Percentiles rank a stretch among this genome's conserved stretches.
These are phyloP conservation scores for Dioszegia crocea DNA, from an alignment of 768 basidiomycete species.

Conservation along the genomic window DNA sequence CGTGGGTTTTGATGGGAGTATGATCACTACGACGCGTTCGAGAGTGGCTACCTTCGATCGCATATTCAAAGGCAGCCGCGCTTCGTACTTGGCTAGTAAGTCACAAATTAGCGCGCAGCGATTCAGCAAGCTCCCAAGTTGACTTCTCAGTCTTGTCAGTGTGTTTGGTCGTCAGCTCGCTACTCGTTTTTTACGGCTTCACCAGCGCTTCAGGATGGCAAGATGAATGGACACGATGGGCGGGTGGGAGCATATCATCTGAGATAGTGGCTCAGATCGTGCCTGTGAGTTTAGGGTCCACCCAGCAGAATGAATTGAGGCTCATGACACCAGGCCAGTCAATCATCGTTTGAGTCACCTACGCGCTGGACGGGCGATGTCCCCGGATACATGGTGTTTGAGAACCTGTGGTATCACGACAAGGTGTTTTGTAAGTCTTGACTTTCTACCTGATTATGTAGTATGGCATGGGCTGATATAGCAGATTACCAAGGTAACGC, in stretches of 20 bases:
- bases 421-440: conserved; percentile 10
- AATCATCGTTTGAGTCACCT: not conserved
- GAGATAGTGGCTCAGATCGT: too few species aligned
- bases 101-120: too few species aligned
- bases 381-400: conserved; percentile 14
- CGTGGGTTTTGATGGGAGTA: too few species aligned
- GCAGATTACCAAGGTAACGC: not conserved
- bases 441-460: not conserved
- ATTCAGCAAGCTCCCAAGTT: too few species aligned
- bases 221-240: not conserved
- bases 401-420: conserved; percentile 16
- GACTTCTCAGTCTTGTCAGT: not conserved
- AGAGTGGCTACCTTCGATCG: too few species aligned
- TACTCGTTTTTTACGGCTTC: not conserved
- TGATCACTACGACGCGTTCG: too few species aligned
- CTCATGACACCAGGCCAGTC: not conserved
- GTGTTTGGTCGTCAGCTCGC: not conserved
- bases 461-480: not conserved
- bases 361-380: conserved; percentile 1
- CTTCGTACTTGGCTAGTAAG: too few species aligned
- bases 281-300: too few species aligned
- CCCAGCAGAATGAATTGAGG: not conserved
- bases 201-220: not conserved
- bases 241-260: too few species aligned
- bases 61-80: too few species aligned